Conservation (phyloP, 2,329 filamentous ascomycete genomes). For the Pseudocercospora vitis region DNA sequence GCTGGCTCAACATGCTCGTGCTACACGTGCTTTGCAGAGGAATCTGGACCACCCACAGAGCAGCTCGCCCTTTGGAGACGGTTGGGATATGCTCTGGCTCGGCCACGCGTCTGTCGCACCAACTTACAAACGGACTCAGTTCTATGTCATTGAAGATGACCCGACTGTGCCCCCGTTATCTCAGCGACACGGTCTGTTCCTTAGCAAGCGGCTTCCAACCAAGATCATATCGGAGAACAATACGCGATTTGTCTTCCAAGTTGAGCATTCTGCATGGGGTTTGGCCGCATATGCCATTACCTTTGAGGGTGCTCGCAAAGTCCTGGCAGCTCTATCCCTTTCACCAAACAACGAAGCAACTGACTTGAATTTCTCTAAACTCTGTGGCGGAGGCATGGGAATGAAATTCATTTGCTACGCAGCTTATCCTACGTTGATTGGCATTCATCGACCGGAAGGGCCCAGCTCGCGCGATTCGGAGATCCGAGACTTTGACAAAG, state of each 20-base stretch:
- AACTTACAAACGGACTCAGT: background rate
- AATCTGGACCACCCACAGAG: background rate
- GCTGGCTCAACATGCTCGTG: background rate
- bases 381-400: background rate
- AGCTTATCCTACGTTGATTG: background rate
- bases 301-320: background rate
- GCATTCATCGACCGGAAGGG: background rate
- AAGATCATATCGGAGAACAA: background rate
- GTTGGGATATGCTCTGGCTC: conserved; percentile 10
- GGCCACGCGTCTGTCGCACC: conserved; percentile 2
- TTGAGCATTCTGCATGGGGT: background rate
- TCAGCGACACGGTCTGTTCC: background rate
- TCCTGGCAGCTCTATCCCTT: background rate
- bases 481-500: no score
- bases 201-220: background rate
- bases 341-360: background rate
- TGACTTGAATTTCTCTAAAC: background rate
- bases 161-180: background rate
- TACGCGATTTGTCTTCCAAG: conserved; percentile 3
- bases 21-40: background rate
- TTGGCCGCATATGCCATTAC: conserved; percentile 7
- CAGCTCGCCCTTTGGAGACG: background rate
- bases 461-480: no score
- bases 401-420: background rate
- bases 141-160: conserved; percentile 6